phyloP scores from a whole-genome alignment of 179 eudicot genomes.

The Beta lomatogona region DNA sequence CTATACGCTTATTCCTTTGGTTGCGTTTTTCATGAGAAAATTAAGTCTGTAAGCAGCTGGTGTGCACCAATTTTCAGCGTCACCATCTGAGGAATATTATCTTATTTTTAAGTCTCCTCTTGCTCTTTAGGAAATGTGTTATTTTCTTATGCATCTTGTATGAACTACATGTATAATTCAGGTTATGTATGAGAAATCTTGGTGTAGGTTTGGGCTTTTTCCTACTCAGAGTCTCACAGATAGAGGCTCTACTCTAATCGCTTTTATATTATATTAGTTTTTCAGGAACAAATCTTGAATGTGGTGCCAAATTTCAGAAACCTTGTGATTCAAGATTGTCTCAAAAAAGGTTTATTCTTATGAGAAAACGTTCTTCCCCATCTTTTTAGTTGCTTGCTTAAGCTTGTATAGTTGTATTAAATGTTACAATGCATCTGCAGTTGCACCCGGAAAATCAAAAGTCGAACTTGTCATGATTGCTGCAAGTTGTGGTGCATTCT shows the following conservation, averaged over 20 bases:
- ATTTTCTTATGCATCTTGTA: neutral
- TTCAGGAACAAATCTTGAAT: constrained; percentile 69
- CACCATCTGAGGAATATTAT: neutral
- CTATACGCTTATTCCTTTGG: neutral
- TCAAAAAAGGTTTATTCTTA: constrained; percentile 43
- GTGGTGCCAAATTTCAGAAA: constrained; percentile 63
- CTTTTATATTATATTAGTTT: constrained; percentile 49
- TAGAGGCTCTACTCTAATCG: constrained; percentile 9
- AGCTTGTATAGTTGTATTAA: neutral
- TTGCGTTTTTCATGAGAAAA: neutral
- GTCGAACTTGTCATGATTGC: constrained; percentile 47
- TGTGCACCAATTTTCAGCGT: neutral
- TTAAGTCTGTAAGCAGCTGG: neutral
- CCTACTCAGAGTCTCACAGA: neutral
- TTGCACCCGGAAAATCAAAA: constrained; percentile 54
- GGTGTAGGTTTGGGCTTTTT: neutral
- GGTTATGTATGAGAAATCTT: neutral
- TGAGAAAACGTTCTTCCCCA: neutral
- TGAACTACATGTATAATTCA: neutral
- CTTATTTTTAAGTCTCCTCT: neutral
- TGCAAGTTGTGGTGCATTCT: constrained; percentile 64
- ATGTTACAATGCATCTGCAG: constrained; percentile 35
- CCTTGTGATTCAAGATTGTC: constrained; percentile 74
- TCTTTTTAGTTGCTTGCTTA: neutral
- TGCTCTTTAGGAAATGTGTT: neutral